Evolutionary conservation across 2,329 filamentous ascomycete genomes (phyloP), one percentile per base, ranked within the genome.

Genomic region (Magnaporthiopsis poae): DNA sequence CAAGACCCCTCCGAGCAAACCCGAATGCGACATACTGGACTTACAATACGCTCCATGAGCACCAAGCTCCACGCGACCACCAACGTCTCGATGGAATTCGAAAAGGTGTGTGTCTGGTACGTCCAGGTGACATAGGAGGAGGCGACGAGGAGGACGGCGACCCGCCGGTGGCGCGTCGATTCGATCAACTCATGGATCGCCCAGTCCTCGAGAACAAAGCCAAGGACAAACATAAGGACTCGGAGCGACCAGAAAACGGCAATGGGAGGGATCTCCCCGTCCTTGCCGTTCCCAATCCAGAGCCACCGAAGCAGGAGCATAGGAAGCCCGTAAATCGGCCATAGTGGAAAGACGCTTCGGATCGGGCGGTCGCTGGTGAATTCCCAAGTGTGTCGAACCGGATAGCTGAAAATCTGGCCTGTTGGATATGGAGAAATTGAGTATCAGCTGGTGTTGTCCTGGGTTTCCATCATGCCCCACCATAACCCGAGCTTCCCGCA

Each of bases 101-200:
- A 98, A 77, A 99, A 98, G 15, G 95, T 98, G 78, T 99, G 95
- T 25, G 92, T 95, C 79, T 99, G 95, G 79, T 94, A 96, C 61
- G 94, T 97, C 94, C 95, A 99, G 63, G 95, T 99, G 71, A 97
- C 94, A 78, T 98, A 99, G 33, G 92, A 97, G 35, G 94, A 98
- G 62, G 94, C 92, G 68, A 97, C 90, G 67, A 99, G 83, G 62
- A 96, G 82, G 61, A 96, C 86, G 12, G 92, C 91, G 66, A 89
- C 81, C 71, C 86, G 86, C 69, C 92, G 88, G 73, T 86, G 82
- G 68, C 88, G 88, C 69, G 87, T 87, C 59, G 89, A 90, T 69
- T 88, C 87, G 66, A 97, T 88, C 69, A 98, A 83, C 77, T 99
- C 95, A 80, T 96, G 88, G 67, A 99, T 86, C 13, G 95, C 95